Base-by-base conservation (phyloP, 129 eudicot species). In the Erigeron canadensis region DNA sequence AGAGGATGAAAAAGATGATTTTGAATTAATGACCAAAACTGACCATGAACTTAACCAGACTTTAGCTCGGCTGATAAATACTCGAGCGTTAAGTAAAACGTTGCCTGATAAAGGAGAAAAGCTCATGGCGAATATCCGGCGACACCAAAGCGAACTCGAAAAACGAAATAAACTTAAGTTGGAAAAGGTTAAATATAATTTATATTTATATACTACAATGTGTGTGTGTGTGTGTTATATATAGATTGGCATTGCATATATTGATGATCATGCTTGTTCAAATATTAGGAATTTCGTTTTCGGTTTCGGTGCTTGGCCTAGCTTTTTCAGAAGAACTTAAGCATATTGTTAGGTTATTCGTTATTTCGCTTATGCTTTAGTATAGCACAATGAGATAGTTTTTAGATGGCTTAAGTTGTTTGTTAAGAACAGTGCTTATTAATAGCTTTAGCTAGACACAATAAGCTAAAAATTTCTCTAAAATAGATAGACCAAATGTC, bases 31-130 rank as follows among this genome's bases (percentile, higher is more conserved):
- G 56, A 9, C 1, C 7, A 62, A 77, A 66, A 41, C 81, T 8
- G 82, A 77, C 7, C 16, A 23, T 18, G 74, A 77, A 39, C 68
- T 87, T 4, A 56, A 4, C 2, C 65, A 64, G 2, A 0, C 12
- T 39, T 44, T 78, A 18, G 55, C 23, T 3, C 72, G 80, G 58
- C 4, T 69, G 18, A 66, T 11, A 10, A 2, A 70, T 0, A 5
- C 37, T 58, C 5, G 0, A 2, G 6, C 5, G 10, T 0, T 68
- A 4, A 13, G n/a, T 43, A 7, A 1, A 11, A 78, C 15, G 23
- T 65, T 86, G 77, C 62, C 78, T 17, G 96, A 88, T 63, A 74
- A 70, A 6, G 96, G 96, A 61, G 83, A 74, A 22, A 88, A 79
- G 69, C 46, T 81, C 4, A 64, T 11, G 72, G 73, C n/a, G 22